A percentile compares a stretch with the other conserved stretches of the same genome.
These are phyloP conservation scores for Byssochlamys sp. DNA, from an alignment of 2,329 filamentous ascomycete species.

Conservation along the genomic window DNA sequence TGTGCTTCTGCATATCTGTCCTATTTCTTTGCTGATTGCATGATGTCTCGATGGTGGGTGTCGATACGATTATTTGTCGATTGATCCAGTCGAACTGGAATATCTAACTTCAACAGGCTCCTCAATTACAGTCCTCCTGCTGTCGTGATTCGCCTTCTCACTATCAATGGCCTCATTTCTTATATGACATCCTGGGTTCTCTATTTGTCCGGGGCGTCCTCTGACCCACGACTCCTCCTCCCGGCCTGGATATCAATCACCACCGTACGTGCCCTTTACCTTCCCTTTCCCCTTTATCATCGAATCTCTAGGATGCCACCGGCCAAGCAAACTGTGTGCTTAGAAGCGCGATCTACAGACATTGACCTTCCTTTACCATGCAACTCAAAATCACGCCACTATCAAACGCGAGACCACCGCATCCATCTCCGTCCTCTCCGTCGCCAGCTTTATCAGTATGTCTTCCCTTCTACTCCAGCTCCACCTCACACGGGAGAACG, in stretches of 20 bases:
- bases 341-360: slow-evolving; percentile 39
- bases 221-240: slow-evolving; percentile 60
- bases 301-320: not conserved
- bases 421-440: slow-evolving; percentile 66
- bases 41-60: slow-evolving; percentile 69
- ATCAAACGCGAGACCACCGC: slow-evolving; percentile 70
- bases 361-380: slow-evolving; percentile 64
- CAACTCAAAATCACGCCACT: slow-evolving; percentile 67
- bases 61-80: not conserved
- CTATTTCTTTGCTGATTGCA: slow-evolving; percentile 74
- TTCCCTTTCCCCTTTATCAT: not conserved
- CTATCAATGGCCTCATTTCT: slow-evolving; percentile 63
- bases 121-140: slow-evolving; percentile 70
- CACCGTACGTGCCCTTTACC: slow-evolving; percentile 43
- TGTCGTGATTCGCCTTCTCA: slow-evolving; percentile 68
- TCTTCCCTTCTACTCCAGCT: slow-evolving; percentile 57
- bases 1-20: slow-evolving; percentile 67
- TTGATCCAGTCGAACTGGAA: not conserved
- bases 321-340: not conserved
- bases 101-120: slow-evolving; percentile 46
- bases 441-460: slow-evolving; percentile 69
- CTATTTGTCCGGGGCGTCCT: slow-evolving; percentile 58
- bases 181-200: slow-evolving; percentile 66
- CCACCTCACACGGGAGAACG: slow-evolving; percentile 53
- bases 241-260: slow-evolving; percentile 72